Evolutionary conservation across 2,329 filamentous ascomycete genomes (phyloP), one percentile per base, ranked within the genome.

Genomic region (Hypoxylon sp.): DNA sequence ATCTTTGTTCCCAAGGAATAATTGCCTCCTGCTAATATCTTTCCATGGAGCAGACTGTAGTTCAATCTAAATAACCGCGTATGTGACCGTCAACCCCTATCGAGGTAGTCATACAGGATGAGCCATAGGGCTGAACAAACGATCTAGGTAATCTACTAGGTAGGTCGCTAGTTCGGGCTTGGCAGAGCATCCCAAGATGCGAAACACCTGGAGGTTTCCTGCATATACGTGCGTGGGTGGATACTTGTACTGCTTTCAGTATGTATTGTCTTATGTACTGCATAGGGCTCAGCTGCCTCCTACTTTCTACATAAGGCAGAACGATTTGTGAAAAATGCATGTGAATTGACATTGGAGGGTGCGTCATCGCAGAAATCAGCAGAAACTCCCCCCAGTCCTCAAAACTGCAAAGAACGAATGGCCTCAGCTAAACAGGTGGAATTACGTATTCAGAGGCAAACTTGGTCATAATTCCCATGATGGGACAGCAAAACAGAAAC

Each of bases 371-470:
- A 56, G 31, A 66, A 61, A 35, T 27, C 6, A 31, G 20, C 5
- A 25, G 42, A 69, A 66, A 17, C 7, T 51, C 22, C 27, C 13
- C 7, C 33, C 1, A 8, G 42, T 13, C 6, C 40, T 17, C 30
- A 20, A 27, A 14, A 2, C 5, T 14, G 33, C 17, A 57, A 65
- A 58, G 22, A 50, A 27, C 8, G 37, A 40, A 48, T 46, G n/a
- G 50, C 51, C 35, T 11, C 13, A 20, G 37, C 17, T n/a, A 40
- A 46, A 51, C 40, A 31, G 6, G 37, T 31, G 13, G 6, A 35
- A 66, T 65, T 69, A 69, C 62, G 66, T 69, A 65, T 61, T 35
- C 27, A 53, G 62, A 42, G 62, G 58, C 61, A 63, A 63, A 56
- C 35, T 42, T 37, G 20, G 5, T 30, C 48, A 30, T 4, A 44